Conservation (phyloP, 805 yeast genomes). For the Yarrowia bubula region DNA sequence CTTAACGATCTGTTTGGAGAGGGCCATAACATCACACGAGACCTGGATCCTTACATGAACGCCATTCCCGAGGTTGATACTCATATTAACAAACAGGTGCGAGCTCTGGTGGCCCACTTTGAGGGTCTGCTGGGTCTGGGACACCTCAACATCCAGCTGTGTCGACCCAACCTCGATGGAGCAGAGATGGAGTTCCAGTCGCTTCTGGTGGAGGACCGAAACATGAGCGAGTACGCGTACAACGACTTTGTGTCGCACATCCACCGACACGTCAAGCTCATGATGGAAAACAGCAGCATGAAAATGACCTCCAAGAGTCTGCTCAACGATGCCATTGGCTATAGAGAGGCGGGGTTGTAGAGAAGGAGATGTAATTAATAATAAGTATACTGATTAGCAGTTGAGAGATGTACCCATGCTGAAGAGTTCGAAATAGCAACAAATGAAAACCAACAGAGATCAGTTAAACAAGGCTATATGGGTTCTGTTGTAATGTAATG, state of each 20-base stretch:
- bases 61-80: slow-evolving; percentile 71
- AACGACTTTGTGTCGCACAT: slow-evolving; percentile 64
- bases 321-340: slow-evolving; percentile 15
- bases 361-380: neutral
- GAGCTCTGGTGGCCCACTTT: slow-evolving; percentile 59
- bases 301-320: slow-evolving; percentile 15
- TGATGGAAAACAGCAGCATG: slow-evolving; percentile 30
- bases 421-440: no score
- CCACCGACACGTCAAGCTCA: slow-evolving; percentile 51
- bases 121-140: slow-evolving; percentile 43
- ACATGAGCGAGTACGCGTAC: slow-evolving; percentile 55
- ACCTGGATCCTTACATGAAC: slow-evolving; percentile 51
- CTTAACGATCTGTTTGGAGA: slow-evolving; percentile 75
- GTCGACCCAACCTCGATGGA: slow-evolving; percentile 64
- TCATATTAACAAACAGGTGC: slow-evolving; percentile 63
- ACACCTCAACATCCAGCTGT: slow-evolving; percentile 53
- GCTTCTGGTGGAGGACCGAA: slow-evolving; percentile 70
- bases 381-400: no score
- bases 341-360: slow-evolving; percentile 17
- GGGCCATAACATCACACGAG: slow-evolving; percentile 42
- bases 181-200: slow-evolving; percentile 56
- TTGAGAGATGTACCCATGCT: no score
- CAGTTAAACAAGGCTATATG: no score
- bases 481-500: no score
- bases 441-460: no score